A percentile compares a stretch with the other conserved stretches of the same genome.
Evolutionary conservation across 306 rosid genomes (phyloP).

Genomic region (Trifolium pratense): DNA sequence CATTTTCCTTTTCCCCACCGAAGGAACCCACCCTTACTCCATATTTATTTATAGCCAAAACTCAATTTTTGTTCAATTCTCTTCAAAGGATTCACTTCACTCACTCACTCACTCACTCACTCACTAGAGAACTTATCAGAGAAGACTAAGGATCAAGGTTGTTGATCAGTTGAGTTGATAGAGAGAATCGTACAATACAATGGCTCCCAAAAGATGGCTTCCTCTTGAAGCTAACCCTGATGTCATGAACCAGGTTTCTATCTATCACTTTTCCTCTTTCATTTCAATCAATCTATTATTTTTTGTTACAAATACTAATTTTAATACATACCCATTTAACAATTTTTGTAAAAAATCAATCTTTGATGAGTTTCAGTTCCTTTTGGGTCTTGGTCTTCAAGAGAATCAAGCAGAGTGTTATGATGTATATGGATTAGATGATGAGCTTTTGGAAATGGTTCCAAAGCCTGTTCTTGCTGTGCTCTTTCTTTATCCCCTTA

Average conservation of each 20-base stretch:
- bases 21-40: too few species aligned
- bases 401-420: constrained; percentile 72
- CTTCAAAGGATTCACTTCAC: too few species aligned
- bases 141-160: too few species aligned
- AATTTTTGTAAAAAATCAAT: not conserved
- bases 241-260: constrained; percentile 83
- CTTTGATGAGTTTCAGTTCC: constrained; percentile 60
- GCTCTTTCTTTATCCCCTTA: constrained; percentile 88
- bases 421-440: constrained; percentile 91
- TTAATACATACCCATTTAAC: not conserved
- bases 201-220: constrained; percentile 96
- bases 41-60: too few species aligned
- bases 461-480: constrained; percentile 96
- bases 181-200: constrained; percentile 15
- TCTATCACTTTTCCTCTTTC: not conserved
- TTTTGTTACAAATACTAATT: not conserved
- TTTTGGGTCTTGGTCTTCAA: constrained; percentile 86
- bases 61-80: too few species aligned
- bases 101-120: too few species aligned
- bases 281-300: not conserved
- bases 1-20: too few species aligned
- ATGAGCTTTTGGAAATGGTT: constrained; percentile 89
- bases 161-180: too few species aligned
- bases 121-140: too few species aligned
- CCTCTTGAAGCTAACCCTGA: constrained; percentile 99